A percentile compares a stretch with the other conserved stretches of the same genome.
phyloP scores from a whole-genome alignment of 257 asterid genomes.

The Fraxinus excelsior region DNA sequence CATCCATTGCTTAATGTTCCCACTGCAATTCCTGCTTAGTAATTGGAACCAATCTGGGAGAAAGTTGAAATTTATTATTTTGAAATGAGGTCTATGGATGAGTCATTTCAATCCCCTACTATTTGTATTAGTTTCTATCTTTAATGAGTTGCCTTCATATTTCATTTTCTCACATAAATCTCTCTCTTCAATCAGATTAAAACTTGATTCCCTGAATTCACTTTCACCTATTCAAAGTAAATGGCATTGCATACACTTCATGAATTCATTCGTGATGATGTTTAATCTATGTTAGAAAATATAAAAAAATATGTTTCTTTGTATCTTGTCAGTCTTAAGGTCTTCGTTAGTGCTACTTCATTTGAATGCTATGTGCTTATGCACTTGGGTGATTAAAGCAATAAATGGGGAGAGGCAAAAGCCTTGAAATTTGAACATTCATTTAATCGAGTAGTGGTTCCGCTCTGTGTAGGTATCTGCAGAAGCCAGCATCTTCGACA shows the following conservation, averaged over 20 bases:
- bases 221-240: background rate
- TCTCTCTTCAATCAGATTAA: background rate
- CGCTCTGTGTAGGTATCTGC: conserved; percentile 67
- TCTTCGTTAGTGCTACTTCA: background rate
- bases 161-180: background rate
- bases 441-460: conserved; percentile 26
- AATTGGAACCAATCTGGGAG: background rate
- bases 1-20: background rate
- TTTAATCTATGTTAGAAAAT: background rate
- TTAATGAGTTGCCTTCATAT: background rate
- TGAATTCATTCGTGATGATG: background rate
- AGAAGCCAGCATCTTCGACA: conserved; percentile 46
- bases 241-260: background rate
- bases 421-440: background rate
- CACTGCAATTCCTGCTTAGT: background rate
- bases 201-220: background rate
- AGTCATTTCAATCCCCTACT: background rate
- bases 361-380: conserved; percentile 13
- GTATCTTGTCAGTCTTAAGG: background rate
- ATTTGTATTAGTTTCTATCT: background rate
- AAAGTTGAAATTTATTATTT: background rate
- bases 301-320: background rate
- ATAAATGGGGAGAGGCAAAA: background rate
- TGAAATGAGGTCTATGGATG: background rate
- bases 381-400: conserved; percentile 15